A percentile compares a stretch with the other conserved stretches of the same genome.
These are phyloP conservation scores for Rubia peregrina DNA, from an alignment of 305 asterid genomes.

Conservation along the genomic window DNA sequence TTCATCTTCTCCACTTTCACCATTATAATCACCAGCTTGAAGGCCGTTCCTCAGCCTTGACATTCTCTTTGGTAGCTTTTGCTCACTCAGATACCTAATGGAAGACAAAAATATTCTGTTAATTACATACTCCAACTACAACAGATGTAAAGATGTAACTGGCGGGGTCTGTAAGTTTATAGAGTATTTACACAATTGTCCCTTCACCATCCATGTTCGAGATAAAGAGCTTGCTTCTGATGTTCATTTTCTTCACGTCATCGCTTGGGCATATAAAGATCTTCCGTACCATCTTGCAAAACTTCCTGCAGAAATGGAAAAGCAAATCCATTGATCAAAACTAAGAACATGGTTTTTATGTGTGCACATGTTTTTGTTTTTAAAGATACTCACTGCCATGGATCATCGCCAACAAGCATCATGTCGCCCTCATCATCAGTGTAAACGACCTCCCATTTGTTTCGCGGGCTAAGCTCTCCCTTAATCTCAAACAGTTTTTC, in stretches of 20 bases:
- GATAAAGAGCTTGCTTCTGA: slow-evolving; percentile 40
- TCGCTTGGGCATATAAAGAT: slow-evolving; percentile 59
- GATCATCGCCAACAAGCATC: slow-evolving; percentile 95
- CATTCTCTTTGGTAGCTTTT: background rate
- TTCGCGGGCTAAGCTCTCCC: slow-evolving; percentile 67
- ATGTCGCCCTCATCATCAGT: slow-evolving; percentile 76
- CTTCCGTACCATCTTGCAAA: slow-evolving; percentile 59
- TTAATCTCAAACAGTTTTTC: slow-evolving; percentile 62
- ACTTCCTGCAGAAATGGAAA: slow-evolving; percentile 43
- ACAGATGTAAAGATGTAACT: background rate
- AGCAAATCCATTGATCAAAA: background rate
- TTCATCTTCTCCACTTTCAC: slow-evolving; percentile 24
- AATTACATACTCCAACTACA: slow-evolving; percentile 33
- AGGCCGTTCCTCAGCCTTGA: background rate
- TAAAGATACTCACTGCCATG: slow-evolving; percentile 62
- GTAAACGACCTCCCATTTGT: slow-evolving; percentile 68
- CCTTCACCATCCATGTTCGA: slow-evolving; percentile 36
- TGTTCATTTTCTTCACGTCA: slow-evolving; percentile 76
- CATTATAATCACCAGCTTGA: slow-evolving; percentile 3
- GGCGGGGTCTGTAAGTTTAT: background rate
- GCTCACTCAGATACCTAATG: background rate
- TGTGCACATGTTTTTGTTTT: background rate
- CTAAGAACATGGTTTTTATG: background rate
- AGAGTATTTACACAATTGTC: slow-evolving; percentile 2
- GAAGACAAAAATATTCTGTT: slow-evolving; percentile 24